Evolutionary conservation across 202 grass and related monocot species (phyloP), one percentile per base, ranked within the genome.

Genomic region (Saccharum hybrid): DNA sequence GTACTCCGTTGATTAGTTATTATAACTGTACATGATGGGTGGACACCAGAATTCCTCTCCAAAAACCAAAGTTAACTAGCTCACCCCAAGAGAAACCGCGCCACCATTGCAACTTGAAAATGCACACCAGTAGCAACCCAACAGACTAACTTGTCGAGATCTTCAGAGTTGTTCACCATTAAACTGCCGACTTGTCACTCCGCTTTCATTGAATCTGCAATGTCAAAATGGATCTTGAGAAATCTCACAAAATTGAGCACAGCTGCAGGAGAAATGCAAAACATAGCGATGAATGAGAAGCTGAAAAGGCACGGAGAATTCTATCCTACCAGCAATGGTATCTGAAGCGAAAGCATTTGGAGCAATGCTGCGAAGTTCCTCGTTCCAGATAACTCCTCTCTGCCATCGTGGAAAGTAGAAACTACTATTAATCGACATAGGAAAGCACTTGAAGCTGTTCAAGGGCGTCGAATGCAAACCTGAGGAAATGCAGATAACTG

Each of bases 151-250:
- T 22, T n/a, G 54, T 26, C 12, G 11, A 34, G 45, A 23, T 39
- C 64, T 77, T 81, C 66, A 37, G 54, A 63, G 62, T 16, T 12
- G 23, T 73, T 68, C 72, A 56, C 14, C 23, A 82, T 59, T 36
- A 45, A 65, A n/a, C 68, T 74, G 30, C 54, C 40, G 39, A 37
- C 79, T 72, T 16, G 33, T 84, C 82, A 91, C 72, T 90, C 89
- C 82, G 59, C 67, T 84, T 88, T 90, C 81, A 88, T 88, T 19
- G 85, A 84, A 78, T 84, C 94, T 93, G 81, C 37, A 82, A 41
- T 49, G 66, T 56, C 8, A 40, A 72, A 77, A 77, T 37, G 23
- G 26, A 79, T 7, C 4, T 34, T 57, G 14, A 75, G 26, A 77
- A 62, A 28, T 72, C 19, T 34, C 34, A 38, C 6, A 80, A 16